Conservation (phyloP, 371 early-diverging fungal genomes). For the Caulochytrium protostelioides region DNA sequence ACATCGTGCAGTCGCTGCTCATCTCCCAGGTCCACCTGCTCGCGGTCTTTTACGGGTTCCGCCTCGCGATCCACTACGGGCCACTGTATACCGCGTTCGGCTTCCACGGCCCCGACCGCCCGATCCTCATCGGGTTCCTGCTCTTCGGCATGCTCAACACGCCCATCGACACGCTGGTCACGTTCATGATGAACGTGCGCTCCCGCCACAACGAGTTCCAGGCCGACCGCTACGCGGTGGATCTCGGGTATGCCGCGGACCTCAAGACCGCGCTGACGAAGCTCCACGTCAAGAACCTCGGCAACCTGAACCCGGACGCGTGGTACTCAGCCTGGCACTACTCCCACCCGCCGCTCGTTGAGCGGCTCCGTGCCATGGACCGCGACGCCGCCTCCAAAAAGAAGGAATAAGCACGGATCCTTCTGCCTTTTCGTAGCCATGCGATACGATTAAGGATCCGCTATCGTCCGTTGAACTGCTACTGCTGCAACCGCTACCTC, state of each 20-base stretch:
- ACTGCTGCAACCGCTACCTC: no score
- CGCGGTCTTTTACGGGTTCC: conserved; percentile 62
- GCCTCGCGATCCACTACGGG: conserved; percentile 40
- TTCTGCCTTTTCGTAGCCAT: no score
- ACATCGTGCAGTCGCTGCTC: conserved; percentile 50
- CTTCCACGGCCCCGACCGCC: conserved; percentile 29
- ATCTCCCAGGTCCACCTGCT: conserved; percentile 57
- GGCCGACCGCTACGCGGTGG: conserved; percentile 83
- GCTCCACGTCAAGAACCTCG: conserved; percentile 72
- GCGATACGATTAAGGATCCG: no score
- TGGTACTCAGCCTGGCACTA: conserved; percentile 83
- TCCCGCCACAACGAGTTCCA: conserved; percentile 81
- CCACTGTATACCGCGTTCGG: conserved; percentile 68
- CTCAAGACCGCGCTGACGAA: conserved; percentile 70
- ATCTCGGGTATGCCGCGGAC: conserved; percentile 57
- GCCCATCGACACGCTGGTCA: conserved; percentile 54
- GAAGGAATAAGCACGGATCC: background rate
- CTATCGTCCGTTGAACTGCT: no score
- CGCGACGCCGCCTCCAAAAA: background rate
- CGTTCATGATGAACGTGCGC: conserved; percentile 53
- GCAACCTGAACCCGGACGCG: conserved; percentile 68
- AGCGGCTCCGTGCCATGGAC: conserved; percentile 54
- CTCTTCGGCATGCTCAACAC: conserved; percentile 47
- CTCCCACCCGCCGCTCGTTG: conserved; percentile 82
- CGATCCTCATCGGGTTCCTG: conserved; percentile 65